Evolutionary conservation across 169 alveolate species (phyloP).

Genomic region (Plasmodium reichenowi): DNA sequence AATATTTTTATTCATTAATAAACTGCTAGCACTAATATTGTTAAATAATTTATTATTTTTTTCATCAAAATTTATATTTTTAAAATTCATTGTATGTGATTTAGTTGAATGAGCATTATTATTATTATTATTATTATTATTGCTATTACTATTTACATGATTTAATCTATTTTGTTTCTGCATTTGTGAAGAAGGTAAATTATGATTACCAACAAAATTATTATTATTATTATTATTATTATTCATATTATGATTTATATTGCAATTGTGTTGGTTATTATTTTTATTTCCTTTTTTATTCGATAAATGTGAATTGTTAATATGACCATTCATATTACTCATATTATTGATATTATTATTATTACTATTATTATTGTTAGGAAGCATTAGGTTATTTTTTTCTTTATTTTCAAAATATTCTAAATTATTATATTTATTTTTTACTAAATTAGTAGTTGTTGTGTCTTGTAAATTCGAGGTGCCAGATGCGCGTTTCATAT

Average conservation of each 20-base stretch:
- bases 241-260: conserved; percentile 23
- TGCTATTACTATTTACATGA: conserved; percentile 13
- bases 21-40: conserved; percentile 13
- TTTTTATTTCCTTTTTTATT: conserved; percentile 42
- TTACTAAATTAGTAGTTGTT: conserved; percentile 33
- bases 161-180: conserved; percentile 48
- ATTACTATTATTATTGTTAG: conserved; percentile 30
- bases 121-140: background rate
- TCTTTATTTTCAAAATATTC: conserved; percentile 61
- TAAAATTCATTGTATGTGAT: conserved; percentile 19
- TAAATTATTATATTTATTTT: conserved; percentile 26
- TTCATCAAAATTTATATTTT: conserved; percentile 42
- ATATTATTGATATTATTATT: conserved; percentile 34
- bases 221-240: conserved; percentile 17
- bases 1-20: conserved; percentile 18
- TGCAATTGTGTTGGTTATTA: conserved; percentile 39
- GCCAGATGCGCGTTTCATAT: conserved; percentile 18
- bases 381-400: conserved; percentile 3
- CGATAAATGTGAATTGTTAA: conserved; percentile 1
- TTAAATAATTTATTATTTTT: conserved; percentile 41
- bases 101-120: conserved; percentile 12
- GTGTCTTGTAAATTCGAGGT: conserved; percentile 17
- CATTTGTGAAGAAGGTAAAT: conserved; percentile 18
- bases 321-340: conserved; percentile 14
- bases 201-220: conserved; percentile 30